Conservation (phyloP, 257 asterid species). For the Fraxinus pennsylvanica region DNA sequence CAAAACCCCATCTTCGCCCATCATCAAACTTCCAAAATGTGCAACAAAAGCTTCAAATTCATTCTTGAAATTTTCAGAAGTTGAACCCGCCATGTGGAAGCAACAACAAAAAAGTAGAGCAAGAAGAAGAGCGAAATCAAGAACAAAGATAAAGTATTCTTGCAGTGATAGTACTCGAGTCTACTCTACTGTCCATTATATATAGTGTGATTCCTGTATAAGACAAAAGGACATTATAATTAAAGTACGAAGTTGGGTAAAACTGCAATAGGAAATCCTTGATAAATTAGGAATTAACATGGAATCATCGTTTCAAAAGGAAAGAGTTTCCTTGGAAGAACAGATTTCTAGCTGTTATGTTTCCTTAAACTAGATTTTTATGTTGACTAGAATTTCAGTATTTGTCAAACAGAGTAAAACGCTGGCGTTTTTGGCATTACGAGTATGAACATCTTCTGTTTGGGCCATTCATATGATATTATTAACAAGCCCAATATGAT, state of each 20-base stretch:
- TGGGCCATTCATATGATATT: too few species aligned
- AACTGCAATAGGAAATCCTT: neutral
- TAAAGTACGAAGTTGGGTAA: neutral
- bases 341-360: neutral
- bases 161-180: neutral
- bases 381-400: neutral
- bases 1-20: neutral
- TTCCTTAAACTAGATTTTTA: neutral
- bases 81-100: slow-evolving; percentile 12
- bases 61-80: neutral
- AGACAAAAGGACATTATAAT: neutral
- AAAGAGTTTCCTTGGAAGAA: neutral
- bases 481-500: too few species aligned
- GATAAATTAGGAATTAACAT: neutral
- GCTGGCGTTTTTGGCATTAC: neutral
- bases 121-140: neutral
- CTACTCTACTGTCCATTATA: neutral
- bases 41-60: neutral
- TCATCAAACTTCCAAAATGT: neutral
- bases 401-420: neutral
- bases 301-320: neutral
- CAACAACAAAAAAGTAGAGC: neutral
- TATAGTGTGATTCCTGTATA: neutral
- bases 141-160: neutral
- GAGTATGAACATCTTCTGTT: too few species aligned